phyloP scores from a whole-genome alignment of 371 early-diverging fungal species.

The Fennellomyces sp. region DNA sequence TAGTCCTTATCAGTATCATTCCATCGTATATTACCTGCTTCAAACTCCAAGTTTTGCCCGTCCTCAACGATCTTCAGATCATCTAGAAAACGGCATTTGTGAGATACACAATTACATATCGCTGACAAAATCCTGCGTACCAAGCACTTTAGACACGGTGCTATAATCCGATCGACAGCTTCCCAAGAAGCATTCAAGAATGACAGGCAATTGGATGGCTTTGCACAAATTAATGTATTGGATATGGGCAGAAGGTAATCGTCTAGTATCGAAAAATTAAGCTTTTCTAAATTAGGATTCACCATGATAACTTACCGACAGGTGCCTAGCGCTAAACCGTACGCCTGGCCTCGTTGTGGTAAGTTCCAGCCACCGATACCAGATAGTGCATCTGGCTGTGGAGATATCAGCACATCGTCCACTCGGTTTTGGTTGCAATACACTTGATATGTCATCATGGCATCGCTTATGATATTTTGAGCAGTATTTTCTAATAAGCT shows the following conservation, averaged over 20 bases:
- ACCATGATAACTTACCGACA: conserved; percentile 17
- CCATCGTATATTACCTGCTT: conserved; percentile 22
- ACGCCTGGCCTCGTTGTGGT: conserved; percentile 28
- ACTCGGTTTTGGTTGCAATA: conserved; percentile 14
- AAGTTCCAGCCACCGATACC: conserved; percentile 26
- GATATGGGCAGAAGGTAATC: conserved; percentile 21
- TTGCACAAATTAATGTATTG: conserved; percentile 35
- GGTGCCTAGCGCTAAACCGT: conserved; percentile 35
- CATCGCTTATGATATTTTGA: conserved; percentile 19
- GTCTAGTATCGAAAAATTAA: conserved; percentile 5
- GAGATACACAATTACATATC: background rate
- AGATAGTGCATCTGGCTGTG: background rate
- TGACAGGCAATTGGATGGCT: conserved; percentile 43
- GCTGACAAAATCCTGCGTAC: conserved; percentile 5
- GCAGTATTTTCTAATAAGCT: conserved; percentile 26
- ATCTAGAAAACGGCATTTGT: background rate
- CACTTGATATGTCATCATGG: conserved; percentile 21
- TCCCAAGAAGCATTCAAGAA: conserved; percentile 42
- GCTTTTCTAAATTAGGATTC: background rate
- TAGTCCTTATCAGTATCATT: background rate
- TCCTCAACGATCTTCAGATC: conserved; percentile 7
- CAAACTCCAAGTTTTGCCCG: conserved; percentile 20
- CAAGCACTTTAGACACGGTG: conserved; percentile 17
- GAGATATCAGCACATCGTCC: background rate
- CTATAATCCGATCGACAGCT: conserved; percentile 32